phyloP scores from a whole-genome alignment of 306 rosid species.

The Coriaria nepalensis region DNA sequence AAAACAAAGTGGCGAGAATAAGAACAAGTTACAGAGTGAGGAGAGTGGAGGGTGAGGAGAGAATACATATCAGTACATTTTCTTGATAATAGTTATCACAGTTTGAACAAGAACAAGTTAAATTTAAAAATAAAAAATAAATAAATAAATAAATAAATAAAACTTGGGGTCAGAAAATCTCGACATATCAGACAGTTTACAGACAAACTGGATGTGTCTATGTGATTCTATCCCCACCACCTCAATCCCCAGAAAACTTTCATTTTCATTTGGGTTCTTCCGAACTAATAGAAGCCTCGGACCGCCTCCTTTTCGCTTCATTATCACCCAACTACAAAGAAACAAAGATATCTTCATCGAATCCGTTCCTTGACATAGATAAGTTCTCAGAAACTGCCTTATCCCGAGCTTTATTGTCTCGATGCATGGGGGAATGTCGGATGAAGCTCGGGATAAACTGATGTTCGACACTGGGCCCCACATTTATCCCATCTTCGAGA shows the following conservation, averaged over 20 bases:
- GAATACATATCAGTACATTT: too few relatives aligned
- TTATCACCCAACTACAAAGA: conserved; percentile 88
- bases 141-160: too few relatives aligned
- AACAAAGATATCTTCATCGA: conserved; percentile 63
- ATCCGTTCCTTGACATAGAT: conserved; percentile 48
- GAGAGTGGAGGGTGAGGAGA: too few relatives aligned
- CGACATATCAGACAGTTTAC: too few relatives aligned
- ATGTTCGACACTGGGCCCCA: conserved; percentile 65
- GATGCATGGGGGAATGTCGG: conserved; percentile 59
- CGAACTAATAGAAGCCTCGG: conserved; percentile 53
- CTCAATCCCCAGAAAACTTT: background rate
- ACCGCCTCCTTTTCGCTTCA: conserved; percentile 86
- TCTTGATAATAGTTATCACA: too few relatives aligned
- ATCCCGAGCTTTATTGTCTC: conserved; percentile 21
- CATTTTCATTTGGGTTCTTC: conserved; percentile 47
- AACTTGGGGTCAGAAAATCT: too few relatives aligned
- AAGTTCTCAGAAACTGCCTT: conserved; percentile 52
- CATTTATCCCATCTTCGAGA: conserved; percentile 56
- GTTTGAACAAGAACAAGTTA: too few relatives aligned
- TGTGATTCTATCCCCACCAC: too few relatives aligned
- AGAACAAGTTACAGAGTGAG: too few relatives aligned
- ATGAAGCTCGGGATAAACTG: conserved; percentile 82
- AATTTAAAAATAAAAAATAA: too few relatives aligned
- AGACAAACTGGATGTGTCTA: background rate
- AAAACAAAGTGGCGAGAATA: too few relatives aligned